Conservation (phyloP, 2,329 filamentous ascomycete species). For the Neonectria magnoliae region DNA sequence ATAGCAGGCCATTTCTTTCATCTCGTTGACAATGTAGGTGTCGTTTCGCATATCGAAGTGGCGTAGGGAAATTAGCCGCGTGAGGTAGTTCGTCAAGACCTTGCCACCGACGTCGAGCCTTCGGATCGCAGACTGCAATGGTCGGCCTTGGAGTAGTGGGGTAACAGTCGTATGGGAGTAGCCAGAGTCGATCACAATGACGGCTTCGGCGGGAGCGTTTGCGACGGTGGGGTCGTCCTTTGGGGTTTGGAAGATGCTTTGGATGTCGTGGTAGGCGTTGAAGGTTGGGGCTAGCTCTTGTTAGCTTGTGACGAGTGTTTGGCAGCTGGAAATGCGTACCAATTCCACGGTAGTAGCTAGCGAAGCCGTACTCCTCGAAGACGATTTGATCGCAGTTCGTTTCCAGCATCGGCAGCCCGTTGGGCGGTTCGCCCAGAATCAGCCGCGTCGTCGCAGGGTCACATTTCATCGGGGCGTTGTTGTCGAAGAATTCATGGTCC, state of each 20-base stretch:
- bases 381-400: slow-evolving; percentile 95
- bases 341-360: slow-evolving; percentile 81
- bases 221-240: slow-evolving; percentile 54
- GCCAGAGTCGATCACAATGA: slow-evolving; percentile 90
- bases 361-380: slow-evolving; percentile 96
- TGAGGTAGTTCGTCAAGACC: slow-evolving; percentile 90
- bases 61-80: slow-evolving; percentile 86
- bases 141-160: slow-evolving; percentile 81
- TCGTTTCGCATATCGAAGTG: slow-evolving; percentile 98
- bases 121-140: slow-evolving; percentile 82
- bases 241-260: slow-evolving; percentile 72
- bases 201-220: slow-evolving; percentile 74
- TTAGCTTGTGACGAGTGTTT: slow-evolving; percentile 7
- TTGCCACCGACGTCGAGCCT: slow-evolving; percentile 93
- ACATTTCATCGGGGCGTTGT: slow-evolving; percentile 72
- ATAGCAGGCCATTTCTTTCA: slow-evolving; percentile 91
- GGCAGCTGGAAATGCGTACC: slow-evolving; percentile 55
- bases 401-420: slow-evolving; percentile 82
- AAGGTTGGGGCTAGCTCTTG: slow-evolving; percentile 69
- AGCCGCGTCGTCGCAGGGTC: slow-evolving; percentile 85
- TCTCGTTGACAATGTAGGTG: slow-evolving; percentile 91
- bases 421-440: slow-evolving; percentile 86
- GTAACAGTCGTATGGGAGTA: slow-evolving; percentile 95
- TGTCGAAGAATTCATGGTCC: slow-evolving; percentile 86
- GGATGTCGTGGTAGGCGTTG: slow-evolving; percentile 84